Base-by-base conservation (phyloP, 768 basidiomycete species). In the Cystobasidium tubakii region DNA sequence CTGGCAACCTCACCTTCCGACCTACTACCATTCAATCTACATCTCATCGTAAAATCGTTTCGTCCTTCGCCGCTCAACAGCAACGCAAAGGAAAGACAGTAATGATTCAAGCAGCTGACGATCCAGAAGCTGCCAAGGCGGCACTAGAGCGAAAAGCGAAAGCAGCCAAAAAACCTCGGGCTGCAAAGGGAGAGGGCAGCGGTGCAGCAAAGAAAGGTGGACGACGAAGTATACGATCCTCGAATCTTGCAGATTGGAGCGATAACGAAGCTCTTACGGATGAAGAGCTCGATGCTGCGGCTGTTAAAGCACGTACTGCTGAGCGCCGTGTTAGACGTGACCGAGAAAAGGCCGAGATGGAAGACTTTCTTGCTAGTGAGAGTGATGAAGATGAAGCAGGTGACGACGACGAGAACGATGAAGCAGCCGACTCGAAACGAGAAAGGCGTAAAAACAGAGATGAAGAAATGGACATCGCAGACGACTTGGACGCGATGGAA, bases 21-120 rank as follows among this genome's bases (percentile, higher is more conserved):
- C 92, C 92, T 1, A 90, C 90, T 1, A 89, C 90, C 73, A 92
- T 93, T 89, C 89, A 92, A 79, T 90, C 89, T 3, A 89, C 90
- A 81, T 90, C 90, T 17, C 92, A 95, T 81, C 87, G 89, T 64
- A 89, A 91, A 86, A 85, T 94, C 44, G 92, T 92, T 7, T 87
- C 88, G 43, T 88, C 90, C 44, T 90, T 92, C 9, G 89, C 89
- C 36, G 89, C 92, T 79, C 89, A 89, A 81, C 89, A 93, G 82
- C 88, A 84, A 81, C 90, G 90, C 79, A 86, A 89, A 25, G 88
- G 90, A 3, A 84, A 74, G 33, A 46, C 91, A 76, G 87, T 88
- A 75, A 88, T 91, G 84, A 88, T 71, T 15, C 62, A 27, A 12
- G 76, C 77, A n/a, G 57, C 33, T 54, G 62, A 70, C 55, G 75